Evolutionary conservation across 2,329 filamentous ascomycete genomes (phyloP), one percentile per base, ranked within the genome.

Genomic region (Phaeosphaeriaceae sp.): DNA sequence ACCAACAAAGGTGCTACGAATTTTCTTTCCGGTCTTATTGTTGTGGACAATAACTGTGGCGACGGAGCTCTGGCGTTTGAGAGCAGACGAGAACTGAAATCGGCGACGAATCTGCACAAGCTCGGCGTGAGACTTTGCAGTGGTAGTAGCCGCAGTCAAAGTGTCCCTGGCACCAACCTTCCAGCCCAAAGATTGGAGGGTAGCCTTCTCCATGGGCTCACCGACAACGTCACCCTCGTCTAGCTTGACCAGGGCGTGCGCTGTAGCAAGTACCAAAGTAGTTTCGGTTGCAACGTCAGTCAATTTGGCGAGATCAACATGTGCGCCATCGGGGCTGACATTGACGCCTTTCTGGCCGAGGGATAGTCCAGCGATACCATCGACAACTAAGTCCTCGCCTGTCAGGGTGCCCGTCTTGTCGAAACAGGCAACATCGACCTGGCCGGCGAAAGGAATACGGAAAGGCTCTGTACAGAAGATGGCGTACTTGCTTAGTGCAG

Each of bases 381-480:
- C 93, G 16, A 99, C 94, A 9, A 99, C 92, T 35, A 99, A 81
- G 70, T 99, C 93, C 72, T 99, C 94, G 41, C 94, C 94, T 30
- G 94, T 99, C 50, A 99, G 77, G 1, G 94, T 99, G 60, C 94
- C 94, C 11, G 94, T 99, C 81, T 99, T 99, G 76, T 99, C 94
- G 61, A 99, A 99, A 78, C 94, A 99, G 56, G 94, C 92, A 45
- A 99, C 83, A 72, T 99, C 95, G 51, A 99, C 89, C 57, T 94
- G 90, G 26, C 94, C 94, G 60, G 92, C 95, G 64, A 89, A 97
- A 0, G 95, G 95, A 66, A 99, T 99, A 48, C 94, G 88, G 85
- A 99, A 99, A 21, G 94, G 94, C 74, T 99, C 95, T 2, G 94
- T 99, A 72, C 94, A 99, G 81, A 96, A 99, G 66, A 99, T 99